Evolutionary conservation across 176 grass and related monocot genomes (phyloP).

Genomic region (Saccharum officinarum): DNA sequence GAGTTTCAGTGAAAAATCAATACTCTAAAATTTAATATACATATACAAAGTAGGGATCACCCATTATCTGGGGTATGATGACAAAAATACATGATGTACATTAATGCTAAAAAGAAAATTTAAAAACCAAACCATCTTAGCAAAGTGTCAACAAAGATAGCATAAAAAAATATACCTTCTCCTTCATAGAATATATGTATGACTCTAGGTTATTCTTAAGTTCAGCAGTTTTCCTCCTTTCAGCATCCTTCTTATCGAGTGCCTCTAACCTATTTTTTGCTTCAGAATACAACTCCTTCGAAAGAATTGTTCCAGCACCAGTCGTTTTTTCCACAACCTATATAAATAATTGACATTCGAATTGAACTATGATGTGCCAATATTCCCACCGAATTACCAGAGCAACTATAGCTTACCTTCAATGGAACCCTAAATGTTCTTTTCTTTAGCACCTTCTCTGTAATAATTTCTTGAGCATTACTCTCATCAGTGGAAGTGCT

Average conservation of each 20-base stretch:
- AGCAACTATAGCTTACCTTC: constrained; percentile 60
- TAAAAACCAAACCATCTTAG: background rate
- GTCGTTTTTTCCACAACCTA: constrained; percentile 72
- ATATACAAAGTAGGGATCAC: background rate
- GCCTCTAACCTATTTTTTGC: constrained; percentile 90
- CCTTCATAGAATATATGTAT: constrained; percentile 97
- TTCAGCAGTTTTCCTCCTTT: constrained; percentile 88
- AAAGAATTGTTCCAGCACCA: constrained; percentile 68
- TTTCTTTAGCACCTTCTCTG: constrained; percentile 92
- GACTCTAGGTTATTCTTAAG: constrained; percentile 93
- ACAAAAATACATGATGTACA: background rate
- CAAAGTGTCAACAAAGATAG: constrained; percentile 10
- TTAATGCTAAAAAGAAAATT: background rate
- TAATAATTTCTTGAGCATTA: constrained; percentile 58
- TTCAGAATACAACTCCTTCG: constrained; percentile 79
- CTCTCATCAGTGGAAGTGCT: constrained; percentile 44
- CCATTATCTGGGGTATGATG: background rate
- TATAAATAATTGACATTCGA: constrained; percentile 27
- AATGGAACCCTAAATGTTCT: constrained; percentile 95
- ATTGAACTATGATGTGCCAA: constrained; percentile 4
- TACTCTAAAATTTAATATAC: background rate
- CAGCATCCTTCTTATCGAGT: constrained; percentile 88
- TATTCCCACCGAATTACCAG: constrained; percentile 17
- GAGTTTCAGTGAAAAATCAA: background rate
- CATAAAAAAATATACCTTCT: constrained; percentile 69